Conservation (phyloP, 306 rosid genomes). For the Amphicarpaea edgeworthii region DNA sequence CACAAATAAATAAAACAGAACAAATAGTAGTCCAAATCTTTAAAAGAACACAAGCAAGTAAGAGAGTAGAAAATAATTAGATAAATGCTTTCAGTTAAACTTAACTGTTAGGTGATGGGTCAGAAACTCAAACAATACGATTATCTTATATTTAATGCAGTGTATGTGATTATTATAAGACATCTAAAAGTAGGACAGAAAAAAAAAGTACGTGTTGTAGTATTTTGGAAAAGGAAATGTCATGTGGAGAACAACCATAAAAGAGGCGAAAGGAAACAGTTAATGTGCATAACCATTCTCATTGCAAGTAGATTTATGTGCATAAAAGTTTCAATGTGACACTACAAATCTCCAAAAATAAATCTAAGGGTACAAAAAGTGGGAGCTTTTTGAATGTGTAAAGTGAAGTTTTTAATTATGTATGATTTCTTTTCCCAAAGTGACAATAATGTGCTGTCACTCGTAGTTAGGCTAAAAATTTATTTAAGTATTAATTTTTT, state of each 20-base stretch:
- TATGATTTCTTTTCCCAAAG: background rate
- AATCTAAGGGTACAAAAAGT: slow-evolving; percentile 3
- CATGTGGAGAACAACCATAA: slow-evolving; percentile 12
- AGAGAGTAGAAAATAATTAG: background rate
- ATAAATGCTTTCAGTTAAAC: background rate
- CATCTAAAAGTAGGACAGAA: background rate
- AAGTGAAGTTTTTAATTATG: slow-evolving; percentile 1
- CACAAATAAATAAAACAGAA: background rate
- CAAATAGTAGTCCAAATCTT: background rate
- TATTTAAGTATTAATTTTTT: no score
- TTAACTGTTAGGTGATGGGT: background rate
- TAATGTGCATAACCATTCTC: slow-evolving; percentile 16
- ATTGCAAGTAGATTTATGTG: slow-evolving; percentile 10
- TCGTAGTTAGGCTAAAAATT: slow-evolving; percentile 39
- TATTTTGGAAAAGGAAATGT: slow-evolving; percentile 20
- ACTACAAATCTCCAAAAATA: slow-evolving; percentile 18
- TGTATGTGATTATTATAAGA: slow-evolving; percentile 3
- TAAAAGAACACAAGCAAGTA: background rate
- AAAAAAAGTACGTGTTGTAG: background rate
- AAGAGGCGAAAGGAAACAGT: background rate
- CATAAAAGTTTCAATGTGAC: slow-evolving; percentile 7
- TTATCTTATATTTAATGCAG: background rate
- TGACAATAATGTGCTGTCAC: slow-evolving; percentile 1
- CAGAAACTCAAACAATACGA: background rate
- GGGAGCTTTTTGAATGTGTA: background rate